Base-by-base conservation (phyloP, 148 eudicot species). In the Cornus controversa region DNA sequence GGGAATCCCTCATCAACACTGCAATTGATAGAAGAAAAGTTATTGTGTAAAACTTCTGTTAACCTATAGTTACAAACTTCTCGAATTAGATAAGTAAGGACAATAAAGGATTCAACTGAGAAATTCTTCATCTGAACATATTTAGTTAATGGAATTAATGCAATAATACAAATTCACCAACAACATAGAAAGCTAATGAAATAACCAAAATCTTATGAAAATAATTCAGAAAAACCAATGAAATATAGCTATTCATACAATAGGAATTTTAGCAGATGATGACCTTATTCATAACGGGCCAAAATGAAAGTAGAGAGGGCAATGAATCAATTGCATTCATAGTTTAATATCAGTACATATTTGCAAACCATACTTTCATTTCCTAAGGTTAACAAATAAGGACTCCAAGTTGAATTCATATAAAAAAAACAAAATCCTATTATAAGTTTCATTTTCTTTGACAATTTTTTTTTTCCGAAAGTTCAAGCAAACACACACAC, bases 1-100 rank as follows among this genome's bases (percentile, higher is more conserved):
- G 98, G 98, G 80, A 94, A 94, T 83, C 87, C 97, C 76, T 94
- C 97, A 82, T 94, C 98, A 85, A 94, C 86, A 80, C 98, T 94
- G 90, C 78, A 87, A 70, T 72, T 69, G n/a, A 65, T 53, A 69
- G 31, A 53, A 60, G 34, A 72, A 64, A 72, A n/a, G n/a, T 27
- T 45, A 22, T 36, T 27, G 16, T 28, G 77, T 76, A 54, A 75
- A 57, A 10, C 29, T 67, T 67, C 64, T 23, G 31, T 67, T 67
- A 76, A 31, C 34, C 34, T 31, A 31, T 31, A 24, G 11, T 25
- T 9, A 76, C 8, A 31, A 8, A 24, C 26, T 15, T 9, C 36
- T 65, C 18, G 78, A 45, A 64, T 27, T 5, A 54, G 62, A 54
- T 54, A 54, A 8, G 22, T 36, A 22, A 22, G 15, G 54, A 28